phyloP scores from a whole-genome alignment of 768 basidiomycete species.

The Collybia sordida region DNA sequence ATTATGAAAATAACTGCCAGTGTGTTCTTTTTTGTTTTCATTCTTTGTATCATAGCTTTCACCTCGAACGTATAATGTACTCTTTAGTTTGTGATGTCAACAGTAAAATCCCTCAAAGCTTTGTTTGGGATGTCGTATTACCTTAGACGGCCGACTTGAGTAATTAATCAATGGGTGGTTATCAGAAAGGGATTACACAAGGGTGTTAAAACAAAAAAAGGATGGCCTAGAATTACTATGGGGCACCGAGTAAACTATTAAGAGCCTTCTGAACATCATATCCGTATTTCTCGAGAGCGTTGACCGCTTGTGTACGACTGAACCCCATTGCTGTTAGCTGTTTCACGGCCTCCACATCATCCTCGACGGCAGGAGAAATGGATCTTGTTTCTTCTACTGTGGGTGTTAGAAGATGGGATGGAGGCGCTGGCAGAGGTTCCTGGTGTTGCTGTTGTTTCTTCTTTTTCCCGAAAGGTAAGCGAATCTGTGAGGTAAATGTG shows the following conservation, averaged over 20 bases:
- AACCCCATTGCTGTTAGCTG: conserved; percentile 91
- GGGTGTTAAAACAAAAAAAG: too few relatives aligned
- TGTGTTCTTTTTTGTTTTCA: too few relatives aligned
- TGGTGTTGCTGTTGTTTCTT: conserved; percentile 58
- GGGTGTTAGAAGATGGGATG: conserved; percentile 37
- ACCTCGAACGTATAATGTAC: too few relatives aligned
- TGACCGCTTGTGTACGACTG: conserved; percentile 75
- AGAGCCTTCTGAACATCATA: conserved; percentile 81
- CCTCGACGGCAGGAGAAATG: conserved; percentile 56
- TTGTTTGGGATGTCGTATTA: too few relatives aligned
- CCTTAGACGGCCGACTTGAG: too few relatives aligned
- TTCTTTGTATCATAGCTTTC: too few relatives aligned
- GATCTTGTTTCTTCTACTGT: conserved; percentile 45
- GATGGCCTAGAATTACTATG: too few relatives aligned
- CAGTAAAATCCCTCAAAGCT: too few relatives aligned
- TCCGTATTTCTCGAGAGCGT: conserved; percentile 79
- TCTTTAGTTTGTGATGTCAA: too few relatives aligned
- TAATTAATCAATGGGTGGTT: too few relatives aligned
- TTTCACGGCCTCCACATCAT: conserved; percentile 76
- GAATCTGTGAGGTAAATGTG: conserved; percentile 47
- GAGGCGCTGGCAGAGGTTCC: conserved; percentile 41
- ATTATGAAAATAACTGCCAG: too few relatives aligned
- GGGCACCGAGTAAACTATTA: conserved; percentile 57
- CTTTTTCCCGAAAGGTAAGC: conserved; percentile 75
- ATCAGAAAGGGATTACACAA: too few relatives aligned